Evolutionary conservation across 2,329 filamentous ascomycete species (phyloP).

Genomic region (Ascochyta koolunga): DNA sequence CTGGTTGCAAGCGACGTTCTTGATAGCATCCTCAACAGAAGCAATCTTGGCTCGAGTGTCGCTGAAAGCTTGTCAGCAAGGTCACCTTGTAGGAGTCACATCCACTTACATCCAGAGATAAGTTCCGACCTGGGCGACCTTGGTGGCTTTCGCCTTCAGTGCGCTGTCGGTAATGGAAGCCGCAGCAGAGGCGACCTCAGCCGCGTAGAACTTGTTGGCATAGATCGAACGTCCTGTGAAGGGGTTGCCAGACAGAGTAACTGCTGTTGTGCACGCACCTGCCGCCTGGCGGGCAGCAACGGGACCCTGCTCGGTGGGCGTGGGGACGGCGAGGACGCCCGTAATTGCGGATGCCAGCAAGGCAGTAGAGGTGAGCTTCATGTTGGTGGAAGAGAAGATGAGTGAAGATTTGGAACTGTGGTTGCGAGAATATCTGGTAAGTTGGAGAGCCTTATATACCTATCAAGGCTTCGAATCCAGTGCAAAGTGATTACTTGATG

Average conservation of each 20-base stretch:
- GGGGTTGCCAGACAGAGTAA: slow-evolving; percentile 58
- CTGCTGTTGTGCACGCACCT: slow-evolving; percentile 42
- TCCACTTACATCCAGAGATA: slow-evolving; percentile 60
- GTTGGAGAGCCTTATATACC: slow-evolving; percentile 40
- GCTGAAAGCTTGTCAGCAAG: slow-evolving; percentile 43
- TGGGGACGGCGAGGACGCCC: slow-evolving; percentile 43
- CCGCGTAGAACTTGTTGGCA: slow-evolving; percentile 60
- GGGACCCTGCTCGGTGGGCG: slow-evolving; percentile 40
- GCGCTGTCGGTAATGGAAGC: slow-evolving; percentile 62
- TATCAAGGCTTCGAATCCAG: slow-evolving; percentile 4
- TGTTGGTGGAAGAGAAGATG: slow-evolving; percentile 33
- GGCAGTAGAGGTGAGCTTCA: slow-evolving; percentile 45
- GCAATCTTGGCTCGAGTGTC: slow-evolving; percentile 59
- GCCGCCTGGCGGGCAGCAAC: slow-evolving; percentile 40
- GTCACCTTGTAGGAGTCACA: neutral
- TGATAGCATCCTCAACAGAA: slow-evolving; percentile 57
- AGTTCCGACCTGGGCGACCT: slow-evolving; percentile 58
- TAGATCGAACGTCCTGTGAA: slow-evolving; percentile 59
- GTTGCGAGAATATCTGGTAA: slow-evolving; percentile 23
- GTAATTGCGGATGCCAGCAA: slow-evolving; percentile 44
- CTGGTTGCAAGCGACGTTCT: slow-evolving; percentile 56
- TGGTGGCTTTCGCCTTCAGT: slow-evolving; percentile 57
- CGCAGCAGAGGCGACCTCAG: slow-evolving; percentile 61
- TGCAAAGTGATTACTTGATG: slow-evolving; percentile 1
- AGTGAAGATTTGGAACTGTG: slow-evolving; percentile 27